These are phyloP conservation scores for Saraca asoca DNA, from an alignment of 331 rosid species.

Conservation along the genomic window DNA sequence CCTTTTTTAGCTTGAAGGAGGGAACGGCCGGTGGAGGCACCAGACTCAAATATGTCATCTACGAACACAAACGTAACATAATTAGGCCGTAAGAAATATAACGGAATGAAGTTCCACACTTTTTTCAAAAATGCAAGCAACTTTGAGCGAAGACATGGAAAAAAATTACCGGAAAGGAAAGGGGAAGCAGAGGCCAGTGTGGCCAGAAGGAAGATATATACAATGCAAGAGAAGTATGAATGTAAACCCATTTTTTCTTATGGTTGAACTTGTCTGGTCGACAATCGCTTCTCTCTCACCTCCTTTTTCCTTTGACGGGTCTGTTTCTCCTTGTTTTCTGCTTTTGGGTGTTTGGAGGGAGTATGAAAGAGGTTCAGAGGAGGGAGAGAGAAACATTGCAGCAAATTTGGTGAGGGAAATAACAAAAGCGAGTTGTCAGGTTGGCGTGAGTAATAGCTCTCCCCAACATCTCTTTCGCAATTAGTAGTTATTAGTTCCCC, in stretches of 20 bases:
- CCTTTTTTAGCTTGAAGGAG: conserved; percentile 78
- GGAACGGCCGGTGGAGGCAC: conserved; percentile 51
- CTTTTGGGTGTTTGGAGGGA: not conserved
- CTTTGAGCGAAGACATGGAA: not conserved
- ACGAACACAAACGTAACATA: conserved; percentile 11
- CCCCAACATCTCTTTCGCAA: too few species aligned
- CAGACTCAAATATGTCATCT: conserved; percentile 54
- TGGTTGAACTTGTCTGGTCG: too few species aligned
- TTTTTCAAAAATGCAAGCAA: not conserved
- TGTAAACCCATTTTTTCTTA: too few species aligned
- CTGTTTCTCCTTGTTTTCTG: not conserved
- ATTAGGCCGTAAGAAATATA: not conserved
- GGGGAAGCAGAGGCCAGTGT: conserved; percentile 53
- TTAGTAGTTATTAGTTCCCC: too few species aligned
- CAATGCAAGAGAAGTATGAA: too few species aligned
- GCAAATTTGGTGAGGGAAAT: too few species aligned
- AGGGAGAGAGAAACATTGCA: not conserved
- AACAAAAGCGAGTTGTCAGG: too few species aligned
- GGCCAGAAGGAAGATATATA: not conserved
- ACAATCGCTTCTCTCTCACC: conserved; percentile 30
- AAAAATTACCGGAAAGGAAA: conserved; percentile 56
- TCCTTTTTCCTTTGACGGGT: conserved; percentile 16
- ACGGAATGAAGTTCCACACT: not conserved
- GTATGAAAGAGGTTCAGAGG: too few species aligned
- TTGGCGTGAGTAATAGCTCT: too few species aligned